Conservation (phyloP, 352 stramenopile species). For the Sclerospora graminicola region DNA sequence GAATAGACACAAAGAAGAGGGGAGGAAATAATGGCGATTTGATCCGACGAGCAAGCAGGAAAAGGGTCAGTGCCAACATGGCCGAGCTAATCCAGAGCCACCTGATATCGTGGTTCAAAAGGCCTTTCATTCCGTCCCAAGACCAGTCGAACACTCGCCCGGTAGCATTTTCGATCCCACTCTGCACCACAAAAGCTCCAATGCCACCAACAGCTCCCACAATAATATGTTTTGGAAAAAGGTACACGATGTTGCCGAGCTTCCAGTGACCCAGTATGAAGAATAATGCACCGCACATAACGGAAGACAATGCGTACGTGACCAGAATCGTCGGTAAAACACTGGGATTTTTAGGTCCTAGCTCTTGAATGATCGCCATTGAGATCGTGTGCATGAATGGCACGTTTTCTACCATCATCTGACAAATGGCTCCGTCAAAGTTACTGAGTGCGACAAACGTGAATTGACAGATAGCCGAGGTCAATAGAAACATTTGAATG, state of each 20-base stretch:
- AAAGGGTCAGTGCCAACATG: constrained; percentile 36
- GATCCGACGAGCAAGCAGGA: constrained; percentile 42
- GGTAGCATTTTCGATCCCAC: constrained; percentile 79
- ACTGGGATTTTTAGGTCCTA: constrained; percentile 58
- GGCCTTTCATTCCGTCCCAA: constrained; percentile 27
- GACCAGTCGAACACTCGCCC: constrained; percentile 57
- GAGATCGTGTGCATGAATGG: constrained; percentile 91
- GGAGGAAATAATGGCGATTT: constrained; percentile 60
- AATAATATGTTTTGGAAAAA: constrained; percentile 92
- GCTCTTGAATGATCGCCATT: constrained; percentile 71
- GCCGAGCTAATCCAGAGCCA: constrained; percentile 68
- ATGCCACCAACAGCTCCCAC: constrained; percentile 93
- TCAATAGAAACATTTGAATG: constrained; percentile 80
- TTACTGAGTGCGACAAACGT: constrained; percentile 67
- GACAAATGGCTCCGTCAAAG: constrained; percentile 62
- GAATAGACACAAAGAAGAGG: constrained; percentile 75
- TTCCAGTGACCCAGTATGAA: constrained; percentile 84
- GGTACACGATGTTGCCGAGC: constrained; percentile 87
- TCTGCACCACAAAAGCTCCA: constrained; percentile 77
- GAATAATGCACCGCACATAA: constrained; percentile 87
- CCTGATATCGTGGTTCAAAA: constrained; percentile 39
- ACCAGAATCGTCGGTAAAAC: constrained; percentile 88
- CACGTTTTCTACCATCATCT: constrained; percentile 95
- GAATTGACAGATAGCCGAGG: constrained; percentile 72
- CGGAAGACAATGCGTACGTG: constrained; percentile 81